These are phyloP conservation scores for Aureobasidium sp. DNA, from an alignment of 2,329 filamentous ascomycete species.

Conservation along the genomic window DNA sequence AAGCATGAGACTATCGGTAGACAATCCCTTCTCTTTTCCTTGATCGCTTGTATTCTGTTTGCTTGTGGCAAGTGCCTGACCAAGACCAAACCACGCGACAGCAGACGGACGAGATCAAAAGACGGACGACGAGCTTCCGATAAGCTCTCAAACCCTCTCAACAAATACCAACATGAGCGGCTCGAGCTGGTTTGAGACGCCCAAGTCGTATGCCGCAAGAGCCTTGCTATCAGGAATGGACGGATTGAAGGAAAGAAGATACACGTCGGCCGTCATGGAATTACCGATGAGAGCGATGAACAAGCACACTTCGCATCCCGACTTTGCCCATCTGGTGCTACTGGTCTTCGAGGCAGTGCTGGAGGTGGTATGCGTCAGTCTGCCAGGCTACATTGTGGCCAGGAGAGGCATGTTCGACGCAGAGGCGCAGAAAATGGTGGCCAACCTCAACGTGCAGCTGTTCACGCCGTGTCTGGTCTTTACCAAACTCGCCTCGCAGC, in stretches of 20 bases:
- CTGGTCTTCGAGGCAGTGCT: conserved; percentile 92
- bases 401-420: conserved; percentile 87
- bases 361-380: conserved; percentile 88
- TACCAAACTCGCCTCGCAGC: conserved; percentile 89
- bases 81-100: neutral
- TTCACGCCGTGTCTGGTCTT: conserved; percentile 98
- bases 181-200: conserved; percentile 12
- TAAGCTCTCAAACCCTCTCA: too few species aligned
- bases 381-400: conserved; percentile 90
- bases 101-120: neutral
- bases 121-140: neutral
- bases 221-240: conserved; percentile 3
- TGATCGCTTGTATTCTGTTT: neutral
- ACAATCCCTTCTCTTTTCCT: neutral
- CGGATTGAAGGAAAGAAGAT: neutral
- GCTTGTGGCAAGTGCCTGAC: neutral
- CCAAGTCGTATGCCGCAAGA: conserved; percentile 12
- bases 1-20: neutral
- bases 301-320: conserved; percentile 48
- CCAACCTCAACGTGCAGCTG: conserved; percentile 90
- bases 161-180: neutral
- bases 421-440: conserved; percentile 91
- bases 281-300: conserved; percentile 16
- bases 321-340: conserved; percentile 62
- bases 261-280: conserved; percentile 4